Base-by-base conservation (phyloP, 805 yeast genomes). In the Zygosaccharomyces pseudorouxii region DNA sequence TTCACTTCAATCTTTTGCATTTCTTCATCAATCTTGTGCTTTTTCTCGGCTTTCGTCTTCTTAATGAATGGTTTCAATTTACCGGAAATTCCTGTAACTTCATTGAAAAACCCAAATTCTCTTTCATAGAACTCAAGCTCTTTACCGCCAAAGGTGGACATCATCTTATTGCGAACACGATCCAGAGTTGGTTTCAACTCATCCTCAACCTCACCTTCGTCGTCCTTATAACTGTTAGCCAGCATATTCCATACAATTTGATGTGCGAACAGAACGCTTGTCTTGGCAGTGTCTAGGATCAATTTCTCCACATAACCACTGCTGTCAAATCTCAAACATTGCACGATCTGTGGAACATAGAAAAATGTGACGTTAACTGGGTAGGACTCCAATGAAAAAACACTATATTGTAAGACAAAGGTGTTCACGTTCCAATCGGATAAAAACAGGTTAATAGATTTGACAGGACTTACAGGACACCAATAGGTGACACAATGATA, bases 221-320 rank as follows among this genome's bases (percentile, higher is more conserved):
- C 98, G 63, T 87, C 97, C 57, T 84, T 85, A 68, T 79, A 93
- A 53, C 89, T 80, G 63, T 95, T 93, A 1, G 99, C 98, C 60
- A 85, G 69, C 86, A 93, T 89, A 62, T 93, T 93, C 99, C 99
- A 93, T 47, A 93, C 89, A 55, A 93, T 90, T 68, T 93, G 99
- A 67, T 93, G 99, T 0, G 98, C 90, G 74, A 93, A 93, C 53
- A 92, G 72, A 56, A 87, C 95, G 23, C 93, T 84, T 11, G 89
- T 87, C 62, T 85, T 82, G 1, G 96, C 97, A 1, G 97, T 88
- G 64, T 93, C 98, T 48, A 92, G 70, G 54, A 93, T 89, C 63
- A 86, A 88, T 57, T 89, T 77, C 57, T 87, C 89, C 39, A 92
- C 95, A 58, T 89, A 90, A 0, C 97, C 98, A 39, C 79, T 72